Percentiles rank a stretch among this genome's conserved stretches.
These are phyloP conservation scores for Triangularia verruculosa DNA, from an alignment of 2,329 filamentous ascomycete genomes.

Conservation along the genomic window DNA sequence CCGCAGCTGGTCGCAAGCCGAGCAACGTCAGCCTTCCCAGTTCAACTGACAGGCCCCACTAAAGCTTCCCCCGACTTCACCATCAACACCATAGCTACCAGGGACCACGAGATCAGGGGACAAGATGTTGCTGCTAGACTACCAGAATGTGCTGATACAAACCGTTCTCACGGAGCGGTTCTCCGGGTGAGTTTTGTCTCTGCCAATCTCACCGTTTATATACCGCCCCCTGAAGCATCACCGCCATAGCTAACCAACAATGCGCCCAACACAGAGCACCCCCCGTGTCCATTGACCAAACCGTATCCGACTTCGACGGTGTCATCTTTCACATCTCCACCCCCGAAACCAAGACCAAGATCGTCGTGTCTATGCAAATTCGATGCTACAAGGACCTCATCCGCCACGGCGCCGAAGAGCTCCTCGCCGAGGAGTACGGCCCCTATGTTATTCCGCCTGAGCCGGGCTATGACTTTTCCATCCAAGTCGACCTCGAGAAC, in stretches of 20 bases:
- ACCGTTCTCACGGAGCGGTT: constrained; percentile 94
- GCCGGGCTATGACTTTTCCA: constrained; percentile 92
- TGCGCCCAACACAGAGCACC: constrained; percentile 58
- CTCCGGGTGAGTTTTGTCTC: constrained; percentile 62
- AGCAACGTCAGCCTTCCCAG: constrained; percentile 28
- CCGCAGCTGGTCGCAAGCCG: constrained; percentile 11
- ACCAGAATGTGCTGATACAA: constrained; percentile 97
- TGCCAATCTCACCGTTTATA: background rate
- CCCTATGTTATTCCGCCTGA: constrained; percentile 85
- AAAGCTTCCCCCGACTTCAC: constrained; percentile 7
- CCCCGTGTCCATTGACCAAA: constrained; percentile 90
- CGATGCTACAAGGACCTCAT: constrained; percentile 93
- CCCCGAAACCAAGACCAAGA: constrained; percentile 88
- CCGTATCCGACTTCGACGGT: constrained; percentile 97
- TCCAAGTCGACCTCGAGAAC: constrained; percentile 83
- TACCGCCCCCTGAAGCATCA: constrained; percentile 7
- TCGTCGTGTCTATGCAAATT: constrained; percentile 90
- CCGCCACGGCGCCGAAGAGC: constrained; percentile 85
- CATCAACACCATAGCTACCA: constrained; percentile 13
- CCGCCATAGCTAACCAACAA: constrained; percentile 32
- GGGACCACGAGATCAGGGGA: constrained; percentile 20
- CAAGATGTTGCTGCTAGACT: constrained; percentile 90
- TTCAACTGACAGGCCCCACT: constrained; percentile 17
- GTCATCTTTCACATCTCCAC: constrained; percentile 99
- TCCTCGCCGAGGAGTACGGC: constrained; percentile 92